phyloP scores from a whole-genome alignment of 2,329 filamentous ascomycete species.

The Beauveria varroae region DNA sequence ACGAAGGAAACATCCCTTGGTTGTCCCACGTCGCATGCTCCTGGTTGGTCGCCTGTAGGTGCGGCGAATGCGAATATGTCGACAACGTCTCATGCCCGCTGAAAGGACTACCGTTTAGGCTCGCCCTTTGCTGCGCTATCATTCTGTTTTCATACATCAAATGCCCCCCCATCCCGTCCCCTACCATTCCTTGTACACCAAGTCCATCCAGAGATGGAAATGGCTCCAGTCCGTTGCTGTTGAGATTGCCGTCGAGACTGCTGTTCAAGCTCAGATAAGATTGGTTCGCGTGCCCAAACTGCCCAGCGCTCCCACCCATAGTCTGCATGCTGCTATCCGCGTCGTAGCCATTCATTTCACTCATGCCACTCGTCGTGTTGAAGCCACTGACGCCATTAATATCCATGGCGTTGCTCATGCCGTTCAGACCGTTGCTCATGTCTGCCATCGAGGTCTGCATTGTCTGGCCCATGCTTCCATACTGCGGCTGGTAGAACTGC shows the following conservation, averaged over 20 bases:
- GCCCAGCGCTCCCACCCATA: conserved; percentile 18
- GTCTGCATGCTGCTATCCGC: conserved; percentile 18
- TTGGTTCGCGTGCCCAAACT: conserved; percentile 18
- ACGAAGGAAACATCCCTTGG: conserved; percentile 8
- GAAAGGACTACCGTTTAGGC: conserved; percentile 28
- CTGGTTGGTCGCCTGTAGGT: conserved; percentile 19
- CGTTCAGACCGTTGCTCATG: neutral
- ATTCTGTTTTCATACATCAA: conserved; percentile 24
- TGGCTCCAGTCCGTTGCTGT: conserved; percentile 19
- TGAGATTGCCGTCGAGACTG: conserved; percentile 6
- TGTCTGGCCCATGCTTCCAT: conserved; percentile 20
- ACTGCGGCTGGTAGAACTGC: conserved; percentile 21
- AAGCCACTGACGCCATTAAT: conserved; percentile 12
- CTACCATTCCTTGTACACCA: conserved; percentile 23
- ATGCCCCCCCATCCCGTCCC: conserved; percentile 19
- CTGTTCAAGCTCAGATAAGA: conserved; percentile 17
- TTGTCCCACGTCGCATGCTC: conserved; percentile 19
- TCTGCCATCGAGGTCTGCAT: conserved; percentile 18
- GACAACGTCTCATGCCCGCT: conserved; percentile 29
- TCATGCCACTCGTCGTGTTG: conserved; percentile 16
- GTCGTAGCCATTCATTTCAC: conserved; percentile 15
- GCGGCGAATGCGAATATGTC: conserved; percentile 28
- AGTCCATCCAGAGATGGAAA: conserved; percentile 26
- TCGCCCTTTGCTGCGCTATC: conserved; percentile 21
- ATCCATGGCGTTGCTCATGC: neutral